Percentiles rank a stretch among this genome's conserved stretches.
Conservation (phyloP, 2,329 filamentous ascomycete species). For the Neurospora sp. region DNA sequence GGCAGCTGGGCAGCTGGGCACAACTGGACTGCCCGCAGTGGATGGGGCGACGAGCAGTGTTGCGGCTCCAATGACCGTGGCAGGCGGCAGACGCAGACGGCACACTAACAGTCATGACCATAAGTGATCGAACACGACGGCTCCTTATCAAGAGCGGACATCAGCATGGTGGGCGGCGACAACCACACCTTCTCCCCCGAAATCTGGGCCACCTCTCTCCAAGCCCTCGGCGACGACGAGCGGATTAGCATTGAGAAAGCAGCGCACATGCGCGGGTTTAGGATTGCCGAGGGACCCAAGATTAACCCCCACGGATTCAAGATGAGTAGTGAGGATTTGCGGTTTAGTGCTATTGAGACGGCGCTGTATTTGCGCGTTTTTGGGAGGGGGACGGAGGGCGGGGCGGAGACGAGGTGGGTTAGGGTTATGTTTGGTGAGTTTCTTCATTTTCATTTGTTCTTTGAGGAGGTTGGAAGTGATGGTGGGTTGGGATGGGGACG, state of each 20-base stretch:
- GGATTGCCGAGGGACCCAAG: conserved; percentile 17
- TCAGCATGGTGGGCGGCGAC: conserved; percentile 20
- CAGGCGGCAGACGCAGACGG: no score
- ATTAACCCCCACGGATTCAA: conserved; percentile 19
- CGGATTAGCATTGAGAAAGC: conserved; percentile 22
- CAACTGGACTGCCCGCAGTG: no score
- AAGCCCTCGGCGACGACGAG: conserved; percentile 11
- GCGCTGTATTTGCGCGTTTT: conserved; percentile 14
- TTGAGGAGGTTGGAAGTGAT: background rate
- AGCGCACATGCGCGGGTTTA: conserved; percentile 19
- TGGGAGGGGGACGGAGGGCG: conserved; percentile 10
- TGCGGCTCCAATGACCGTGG: no score
- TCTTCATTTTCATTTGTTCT: background rate
- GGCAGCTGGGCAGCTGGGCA: no score
- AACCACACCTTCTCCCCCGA: conserved; percentile 21
- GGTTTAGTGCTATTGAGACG: conserved; percentile 16
- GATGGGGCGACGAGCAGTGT: no score
- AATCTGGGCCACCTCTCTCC: conserved; percentile 18
- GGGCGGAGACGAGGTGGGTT: conserved; percentile 15
- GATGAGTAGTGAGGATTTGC: conserved; percentile 6
- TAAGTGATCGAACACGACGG: conserved; percentile 28
- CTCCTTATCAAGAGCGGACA: conserved; percentile 22
- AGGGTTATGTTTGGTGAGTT: conserved; percentile 13
- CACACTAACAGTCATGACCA: no score
- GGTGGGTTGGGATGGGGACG: background rate